Percentiles rank a stretch among this genome's conserved stretches.
Conservation (phyloP, 2,329 filamentous ascomycete species). For the Pseudocercospora cruenta region DNA sequence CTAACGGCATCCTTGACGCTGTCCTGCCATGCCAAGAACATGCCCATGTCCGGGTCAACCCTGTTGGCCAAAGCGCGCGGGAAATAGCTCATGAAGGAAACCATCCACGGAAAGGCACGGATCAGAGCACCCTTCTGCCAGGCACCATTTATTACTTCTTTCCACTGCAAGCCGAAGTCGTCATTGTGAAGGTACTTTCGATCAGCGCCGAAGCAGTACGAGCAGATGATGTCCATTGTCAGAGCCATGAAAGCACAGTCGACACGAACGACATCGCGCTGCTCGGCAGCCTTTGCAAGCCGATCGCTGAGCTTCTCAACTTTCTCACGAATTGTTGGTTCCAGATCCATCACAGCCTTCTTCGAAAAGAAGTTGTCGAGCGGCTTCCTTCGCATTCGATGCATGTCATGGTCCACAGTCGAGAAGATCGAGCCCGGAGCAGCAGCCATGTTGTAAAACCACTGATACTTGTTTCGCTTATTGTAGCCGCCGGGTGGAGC, state of each 20-base stretch:
- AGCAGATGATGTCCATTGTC: constrained; percentile 15
- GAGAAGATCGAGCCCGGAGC: constrained; percentile 14
- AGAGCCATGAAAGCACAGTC: constrained; percentile 12
- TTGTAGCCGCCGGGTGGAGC: background rate
- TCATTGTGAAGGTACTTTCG: constrained; percentile 3
- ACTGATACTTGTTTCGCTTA: constrained; percentile 15
- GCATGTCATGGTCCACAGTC: constrained; percentile 12
- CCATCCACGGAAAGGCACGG: constrained; percentile 10
- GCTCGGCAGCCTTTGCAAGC: constrained; percentile 1
- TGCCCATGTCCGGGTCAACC: constrained; percentile 9
- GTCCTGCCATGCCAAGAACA: constrained; percentile 13
- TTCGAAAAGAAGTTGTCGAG: constrained; percentile 23
- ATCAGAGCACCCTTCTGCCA: constrained; percentile 11
- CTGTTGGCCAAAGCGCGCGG: constrained; percentile 1
- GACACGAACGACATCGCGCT: background rate
- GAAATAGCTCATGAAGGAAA: constrained; percentile 7
- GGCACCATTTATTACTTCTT: background rate
- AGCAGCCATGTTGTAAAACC: constrained; percentile 3
- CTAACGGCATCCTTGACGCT: constrained; percentile 8
- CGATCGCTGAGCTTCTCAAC: constrained; percentile 10
- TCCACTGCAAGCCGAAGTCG: constrained; percentile 7
- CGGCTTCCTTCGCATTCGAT: constrained; percentile 13
- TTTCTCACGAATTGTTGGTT: constrained; percentile 5
- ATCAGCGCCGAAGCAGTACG: constrained; percentile 9
- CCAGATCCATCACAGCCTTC: constrained; percentile 8